A percentile compares a stretch with the other conserved stretches of the same genome.
Evolutionary conservation across 306 rosid species (phyloP).

Genomic region (Begonia fuchsioides): DNA sequence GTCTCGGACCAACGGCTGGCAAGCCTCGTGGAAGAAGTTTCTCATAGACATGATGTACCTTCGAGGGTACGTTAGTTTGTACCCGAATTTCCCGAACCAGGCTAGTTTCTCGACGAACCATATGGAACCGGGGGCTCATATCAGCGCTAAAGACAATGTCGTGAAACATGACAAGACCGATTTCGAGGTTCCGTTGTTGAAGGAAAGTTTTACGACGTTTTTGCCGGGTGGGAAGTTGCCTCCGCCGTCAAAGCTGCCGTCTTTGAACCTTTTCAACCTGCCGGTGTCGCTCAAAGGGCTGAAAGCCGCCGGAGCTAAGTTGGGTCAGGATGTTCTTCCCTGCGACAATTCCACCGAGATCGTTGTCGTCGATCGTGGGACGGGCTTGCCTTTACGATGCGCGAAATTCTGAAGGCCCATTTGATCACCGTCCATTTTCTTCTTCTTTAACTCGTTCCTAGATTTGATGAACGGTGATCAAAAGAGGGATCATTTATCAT

Average conservation of each 20-base stretch:
- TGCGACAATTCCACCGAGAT: conserved; percentile 66
- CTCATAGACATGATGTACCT: conserved; percentile 97
- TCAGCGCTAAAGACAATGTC: conserved; percentile 70
- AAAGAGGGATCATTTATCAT: too few species aligned
- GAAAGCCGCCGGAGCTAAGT: conserved; percentile 78
- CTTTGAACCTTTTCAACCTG: conserved; percentile 73
- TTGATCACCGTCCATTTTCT: too few species aligned
- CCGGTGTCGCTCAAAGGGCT: conserved; percentile 75
- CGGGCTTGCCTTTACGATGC: conserved; percentile 67
- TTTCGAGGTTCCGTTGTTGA: conserved; percentile 83
- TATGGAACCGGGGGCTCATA: conserved; percentile 98
- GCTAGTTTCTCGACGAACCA: conserved; percentile 96
- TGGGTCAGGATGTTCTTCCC: conserved; percentile 75
- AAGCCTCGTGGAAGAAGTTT: conserved; percentile 97
- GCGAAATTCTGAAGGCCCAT: conserved; percentile 38
- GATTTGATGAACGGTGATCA: too few species aligned
- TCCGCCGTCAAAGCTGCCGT: conserved; percentile 62
- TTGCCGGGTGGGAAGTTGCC: conserved; percentile 71
- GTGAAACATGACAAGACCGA: conserved; percentile 67
- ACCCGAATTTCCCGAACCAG: conserved; percentile 85
- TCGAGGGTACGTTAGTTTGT: conserved; percentile 82
- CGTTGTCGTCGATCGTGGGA: conserved; percentile 52
- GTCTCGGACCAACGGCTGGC: conserved; percentile 97
- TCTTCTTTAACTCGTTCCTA: too few species aligned
- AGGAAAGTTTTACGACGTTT: conserved; percentile 39